These are phyloP conservation scores for Tulasnella calospora DNA, from an alignment of 768 basidiomycete genomes.

Conservation along the genomic window DNA sequence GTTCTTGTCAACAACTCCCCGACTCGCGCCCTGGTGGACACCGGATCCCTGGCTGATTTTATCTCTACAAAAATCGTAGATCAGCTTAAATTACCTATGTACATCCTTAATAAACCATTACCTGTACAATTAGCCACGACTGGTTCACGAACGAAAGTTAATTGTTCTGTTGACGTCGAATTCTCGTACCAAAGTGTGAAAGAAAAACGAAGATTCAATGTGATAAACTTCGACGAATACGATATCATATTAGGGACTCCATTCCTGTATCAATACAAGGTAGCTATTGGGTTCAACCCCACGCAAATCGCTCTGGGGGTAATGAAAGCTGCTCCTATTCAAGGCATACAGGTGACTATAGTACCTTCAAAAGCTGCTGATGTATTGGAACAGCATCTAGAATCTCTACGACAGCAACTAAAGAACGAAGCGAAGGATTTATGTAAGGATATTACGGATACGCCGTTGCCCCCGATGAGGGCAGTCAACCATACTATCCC, in stretches of 20 bases:
- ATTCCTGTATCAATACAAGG: constrained; percentile 22
- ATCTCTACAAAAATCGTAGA: constrained; percentile 26
- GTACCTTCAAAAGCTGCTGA: constrained; percentile 7
- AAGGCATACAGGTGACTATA: not conserved
- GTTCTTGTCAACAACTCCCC: constrained; percentile 12
- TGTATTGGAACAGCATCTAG: constrained; percentile 2
- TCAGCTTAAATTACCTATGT: constrained; percentile 18
- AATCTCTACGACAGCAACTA: not conserved
- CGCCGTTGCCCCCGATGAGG: not conserved
- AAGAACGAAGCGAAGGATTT: not conserved
- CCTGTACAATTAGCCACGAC: constrained; percentile 41
- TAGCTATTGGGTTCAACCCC: constrained; percentile 23
- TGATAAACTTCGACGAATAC: constrained; percentile 41
- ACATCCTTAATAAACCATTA: constrained; percentile 33
- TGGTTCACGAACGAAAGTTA: constrained; percentile 43
- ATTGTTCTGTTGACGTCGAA: constrained; percentile 31
- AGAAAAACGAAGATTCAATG: constrained; percentile 36
- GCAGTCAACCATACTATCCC: constrained; percentile 17
- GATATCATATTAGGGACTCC: constrained; percentile 39
- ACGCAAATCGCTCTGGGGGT: not conserved
- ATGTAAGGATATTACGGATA: not conserved
- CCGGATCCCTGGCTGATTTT: constrained; percentile 27
- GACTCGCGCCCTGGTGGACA: constrained; percentile 21
- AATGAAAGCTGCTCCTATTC: not conserved
- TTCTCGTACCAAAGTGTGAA: constrained; percentile 40